A percentile compares a stretch with the other conserved stretches of the same genome.
phyloP scores from a whole-genome alignment of 1,284 basidiomycete species.

The Sporisorium scitamineum region DNA sequence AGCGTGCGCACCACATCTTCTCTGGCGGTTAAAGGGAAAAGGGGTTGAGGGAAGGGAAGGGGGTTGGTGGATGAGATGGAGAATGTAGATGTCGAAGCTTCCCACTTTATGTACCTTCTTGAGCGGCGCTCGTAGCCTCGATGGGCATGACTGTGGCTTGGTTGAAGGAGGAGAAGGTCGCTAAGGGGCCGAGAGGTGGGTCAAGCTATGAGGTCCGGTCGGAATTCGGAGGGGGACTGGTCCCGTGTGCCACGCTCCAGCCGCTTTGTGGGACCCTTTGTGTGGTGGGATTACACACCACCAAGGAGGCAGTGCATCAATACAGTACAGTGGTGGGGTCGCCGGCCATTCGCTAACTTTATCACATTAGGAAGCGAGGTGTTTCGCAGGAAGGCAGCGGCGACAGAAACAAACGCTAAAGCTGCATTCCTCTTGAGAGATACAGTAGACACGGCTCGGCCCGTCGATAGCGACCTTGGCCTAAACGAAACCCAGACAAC shows the following conservation, averaged over 20 bases:
- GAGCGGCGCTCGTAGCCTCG: neutral
- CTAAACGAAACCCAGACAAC: too few species aligned
- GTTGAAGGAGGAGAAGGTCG: neutral
- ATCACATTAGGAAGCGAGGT: neutral
- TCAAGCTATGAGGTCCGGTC: neutral
- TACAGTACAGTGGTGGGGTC: neutral
- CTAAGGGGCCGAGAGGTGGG: neutral
- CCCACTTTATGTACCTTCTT: slow-evolving; percentile 3
- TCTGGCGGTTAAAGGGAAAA: neutral
- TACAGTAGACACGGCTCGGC: neutral
- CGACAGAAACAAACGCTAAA: neutral
- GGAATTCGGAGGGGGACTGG: neutral
- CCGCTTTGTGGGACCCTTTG: too few species aligned
- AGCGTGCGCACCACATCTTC: slow-evolving; percentile 25
- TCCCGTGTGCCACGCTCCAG: neutral
- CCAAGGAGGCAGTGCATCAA: neutral
- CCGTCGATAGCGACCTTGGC: neutral
- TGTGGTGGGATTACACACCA: neutral
- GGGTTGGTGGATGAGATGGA: neutral
- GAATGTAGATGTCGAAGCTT: neutral
- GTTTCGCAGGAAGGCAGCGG: neutral
- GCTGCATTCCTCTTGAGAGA: slow-evolving; percentile 3
- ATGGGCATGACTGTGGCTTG: neutral
- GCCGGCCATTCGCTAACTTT: neutral
- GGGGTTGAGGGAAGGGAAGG: neutral